Conservation (phyloP, 352 stramenopile genomes). For the Globisporangium recalcitrans region DNA sequence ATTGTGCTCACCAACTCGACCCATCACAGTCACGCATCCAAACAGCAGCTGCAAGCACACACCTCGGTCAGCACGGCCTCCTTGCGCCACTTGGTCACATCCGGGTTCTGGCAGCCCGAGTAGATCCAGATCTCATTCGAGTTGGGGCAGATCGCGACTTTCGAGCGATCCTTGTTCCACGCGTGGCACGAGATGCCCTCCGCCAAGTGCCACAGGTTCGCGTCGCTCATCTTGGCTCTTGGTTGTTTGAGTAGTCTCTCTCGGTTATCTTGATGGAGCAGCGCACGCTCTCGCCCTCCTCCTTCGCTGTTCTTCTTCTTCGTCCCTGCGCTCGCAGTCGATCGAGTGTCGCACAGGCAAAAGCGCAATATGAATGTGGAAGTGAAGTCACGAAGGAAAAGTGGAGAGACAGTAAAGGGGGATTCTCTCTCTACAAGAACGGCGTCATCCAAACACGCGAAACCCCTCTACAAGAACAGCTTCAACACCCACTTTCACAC, state of each 20-base stretch:
- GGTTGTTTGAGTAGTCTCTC: not conserved
- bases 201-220: slow-evolving; percentile 67
- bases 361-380: slow-evolving; percentile 2
- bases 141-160: slow-evolving; percentile 89
- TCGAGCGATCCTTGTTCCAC: slow-evolving; percentile 89
- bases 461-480: slow-evolving; percentile 24
- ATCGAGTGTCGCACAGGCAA: slow-evolving; percentile 11
- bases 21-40: not conserved
- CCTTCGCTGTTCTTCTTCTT: not conserved
- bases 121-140: slow-evolving; percentile 93
- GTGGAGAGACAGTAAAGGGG: slow-evolving; percentile 5
- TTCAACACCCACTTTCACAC: slow-evolving; percentile 23
- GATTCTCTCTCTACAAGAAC: slow-evolving; percentile 32
- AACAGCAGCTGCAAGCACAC: slow-evolving; percentile 3
- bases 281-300: not conserved
- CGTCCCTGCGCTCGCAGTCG: not conserved
- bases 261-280: not conserved
- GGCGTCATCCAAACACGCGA: not conserved
- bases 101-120: slow-evolving; percentile 67
- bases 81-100: slow-evolving; percentile 80
- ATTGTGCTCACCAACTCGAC: no score
- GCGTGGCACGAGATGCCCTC: slow-evolving; percentile 89
- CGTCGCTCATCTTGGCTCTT: slow-evolving; percentile 31
- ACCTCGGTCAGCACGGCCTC: slow-evolving; percentile 80
- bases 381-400: no score